These are phyloP conservation scores for Hymenoscyphus fraxineus DNA, from an alignment of 2,329 filamentous ascomycete genomes.

Conservation along the genomic window DNA sequence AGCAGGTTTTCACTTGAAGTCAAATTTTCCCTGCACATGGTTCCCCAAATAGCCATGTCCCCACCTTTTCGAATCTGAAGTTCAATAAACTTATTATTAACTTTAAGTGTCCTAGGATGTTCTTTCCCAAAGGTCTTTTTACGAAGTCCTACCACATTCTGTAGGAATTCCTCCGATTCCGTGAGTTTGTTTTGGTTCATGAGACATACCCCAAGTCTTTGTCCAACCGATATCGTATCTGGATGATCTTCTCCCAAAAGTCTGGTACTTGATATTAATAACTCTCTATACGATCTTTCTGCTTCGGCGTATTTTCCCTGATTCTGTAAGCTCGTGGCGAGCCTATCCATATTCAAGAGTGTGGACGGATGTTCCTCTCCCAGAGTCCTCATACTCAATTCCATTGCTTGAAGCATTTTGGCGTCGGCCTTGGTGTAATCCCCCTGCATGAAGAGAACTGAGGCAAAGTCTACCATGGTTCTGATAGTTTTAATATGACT, in stretches of 20 bases:
- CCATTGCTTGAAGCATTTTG: neutral
- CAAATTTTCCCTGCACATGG: neutral
- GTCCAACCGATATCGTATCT: constrained; percentile 23
- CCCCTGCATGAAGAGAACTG: neutral
- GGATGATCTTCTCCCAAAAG: constrained; percentile 24
- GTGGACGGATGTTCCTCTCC: neutral
- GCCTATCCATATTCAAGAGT: neutral
- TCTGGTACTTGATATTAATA: constrained; percentile 17
- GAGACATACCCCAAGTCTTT: constrained; percentile 23
- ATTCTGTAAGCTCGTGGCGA: neutral
- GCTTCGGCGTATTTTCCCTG: constrained; percentile 26
- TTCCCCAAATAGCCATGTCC: neutral
- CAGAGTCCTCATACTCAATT: neutral
- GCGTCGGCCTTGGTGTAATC: neutral
- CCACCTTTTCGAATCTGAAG: neutral
- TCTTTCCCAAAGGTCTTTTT: neutral
- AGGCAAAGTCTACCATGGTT: neutral
- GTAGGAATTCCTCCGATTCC: constrained; percentile 31
- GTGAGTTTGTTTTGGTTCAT: constrained; percentile 24
- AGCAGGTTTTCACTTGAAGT: neutral
- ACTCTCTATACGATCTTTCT: constrained; percentile 23
- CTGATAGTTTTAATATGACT: neutral
- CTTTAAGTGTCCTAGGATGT: neutral
- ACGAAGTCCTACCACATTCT: neutral
- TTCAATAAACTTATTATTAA: neutral